These are phyloP conservation scores for Backusella luteola DNA, from an alignment of 192 early-diverging fungal species.

Conservation along the genomic window DNA sequence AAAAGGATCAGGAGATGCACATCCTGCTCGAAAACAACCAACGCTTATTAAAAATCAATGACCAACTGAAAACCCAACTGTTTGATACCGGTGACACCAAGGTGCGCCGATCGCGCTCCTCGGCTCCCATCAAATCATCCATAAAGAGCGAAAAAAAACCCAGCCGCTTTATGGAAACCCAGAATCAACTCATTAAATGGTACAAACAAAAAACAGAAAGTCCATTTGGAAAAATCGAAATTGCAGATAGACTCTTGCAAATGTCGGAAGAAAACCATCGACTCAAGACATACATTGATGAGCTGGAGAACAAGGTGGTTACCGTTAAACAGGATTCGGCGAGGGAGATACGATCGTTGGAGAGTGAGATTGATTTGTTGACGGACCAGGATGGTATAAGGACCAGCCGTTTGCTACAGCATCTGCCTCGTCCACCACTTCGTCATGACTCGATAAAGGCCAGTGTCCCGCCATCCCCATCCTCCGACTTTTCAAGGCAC, in stretches of 20 bases:
- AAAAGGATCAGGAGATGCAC: neutral
- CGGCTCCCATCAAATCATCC: neutral
- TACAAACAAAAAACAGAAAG: neutral
- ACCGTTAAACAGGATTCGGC: neutral
- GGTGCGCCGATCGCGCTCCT: neutral
- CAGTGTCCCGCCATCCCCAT: neutral
- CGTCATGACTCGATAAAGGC: neutral
- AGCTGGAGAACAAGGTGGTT: neutral
- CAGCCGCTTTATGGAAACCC: neutral
- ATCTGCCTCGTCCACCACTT: neutral
- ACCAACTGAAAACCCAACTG: neutral
- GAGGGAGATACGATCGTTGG: neutral
- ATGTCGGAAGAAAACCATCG: neutral
- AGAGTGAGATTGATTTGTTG: neutral
- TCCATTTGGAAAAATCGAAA: neutral
- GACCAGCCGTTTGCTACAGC: neutral
- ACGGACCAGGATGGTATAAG: neutral
- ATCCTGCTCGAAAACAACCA: neutral
- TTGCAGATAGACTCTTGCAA: neutral
- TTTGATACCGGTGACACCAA: neutral
- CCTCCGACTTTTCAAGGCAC: neutral
- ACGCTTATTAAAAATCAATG: neutral
- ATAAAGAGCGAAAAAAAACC: neutral
- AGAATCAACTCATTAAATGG: neutral
- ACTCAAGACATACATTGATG: neutral